These are phyloP conservation scores for Ascomycota sp. DNA, from an alignment of 2,329 filamentous ascomycete species.

Conservation along the genomic window DNA sequence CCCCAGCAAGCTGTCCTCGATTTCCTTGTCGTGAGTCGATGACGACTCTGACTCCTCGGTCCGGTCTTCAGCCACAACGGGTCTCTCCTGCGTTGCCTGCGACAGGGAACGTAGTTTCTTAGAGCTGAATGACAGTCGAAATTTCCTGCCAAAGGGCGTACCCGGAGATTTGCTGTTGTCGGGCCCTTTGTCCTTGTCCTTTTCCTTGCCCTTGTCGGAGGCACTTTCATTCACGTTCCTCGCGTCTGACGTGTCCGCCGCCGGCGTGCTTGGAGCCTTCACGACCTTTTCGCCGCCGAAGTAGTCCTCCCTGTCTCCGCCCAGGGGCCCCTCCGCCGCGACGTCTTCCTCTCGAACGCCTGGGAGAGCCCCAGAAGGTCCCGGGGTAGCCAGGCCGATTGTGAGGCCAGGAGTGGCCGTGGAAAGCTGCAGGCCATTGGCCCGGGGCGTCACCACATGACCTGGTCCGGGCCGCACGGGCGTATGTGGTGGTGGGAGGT, in stretches of 20 bases:
- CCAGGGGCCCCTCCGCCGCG: constrained; percentile 34
- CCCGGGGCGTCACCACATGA: constrained; percentile 35
- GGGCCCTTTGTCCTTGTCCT: constrained; percentile 20
- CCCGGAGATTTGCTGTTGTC: constrained; percentile 32
- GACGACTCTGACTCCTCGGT: constrained; percentile 42
- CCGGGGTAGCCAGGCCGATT: constrained; percentile 57
- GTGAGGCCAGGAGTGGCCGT: constrained; percentile 52
- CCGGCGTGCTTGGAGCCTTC: constrained; percentile 1
- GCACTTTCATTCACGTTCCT: constrained; percentile 23
- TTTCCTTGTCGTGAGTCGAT: constrained; percentile 44
- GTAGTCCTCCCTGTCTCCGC: constrained; percentile 49
- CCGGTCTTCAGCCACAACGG: constrained; percentile 54
- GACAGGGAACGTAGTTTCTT: constrained; percentile 62
- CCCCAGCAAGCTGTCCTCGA: constrained; percentile 54
- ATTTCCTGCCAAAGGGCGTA: constrained; percentile 64
- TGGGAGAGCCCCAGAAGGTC: constrained; percentile 15
- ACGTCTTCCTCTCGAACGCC: constrained; percentile 25
- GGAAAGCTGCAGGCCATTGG: constrained; percentile 37
- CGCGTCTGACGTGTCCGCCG: constrained; percentile 24
- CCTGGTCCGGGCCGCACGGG: constrained; percentile 18
- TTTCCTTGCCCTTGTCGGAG: constrained; percentile 23
- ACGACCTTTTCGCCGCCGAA: constrained; percentile 36
- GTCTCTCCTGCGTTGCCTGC: constrained; percentile 39
- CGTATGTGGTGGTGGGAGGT: constrained; percentile 14
- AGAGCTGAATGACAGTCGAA: constrained; percentile 59